These are phyloP conservation scores for Chrysoporthe deuterocubensis DNA, from an alignment of 2,329 filamentous ascomycete genomes.

Conservation along the genomic window DNA sequence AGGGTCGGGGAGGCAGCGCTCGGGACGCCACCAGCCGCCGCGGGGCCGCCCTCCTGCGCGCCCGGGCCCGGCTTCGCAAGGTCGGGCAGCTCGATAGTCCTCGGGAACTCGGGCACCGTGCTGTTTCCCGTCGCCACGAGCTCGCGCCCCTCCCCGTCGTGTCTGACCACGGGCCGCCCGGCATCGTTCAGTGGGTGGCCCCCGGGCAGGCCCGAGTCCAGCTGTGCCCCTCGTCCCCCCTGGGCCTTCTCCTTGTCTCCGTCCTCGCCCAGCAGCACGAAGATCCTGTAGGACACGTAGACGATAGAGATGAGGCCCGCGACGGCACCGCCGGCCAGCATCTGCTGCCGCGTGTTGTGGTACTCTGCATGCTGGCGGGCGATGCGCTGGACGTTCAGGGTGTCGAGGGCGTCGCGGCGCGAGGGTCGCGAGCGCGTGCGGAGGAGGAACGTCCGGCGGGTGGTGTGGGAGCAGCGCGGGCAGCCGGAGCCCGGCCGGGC, in stretches of 20 bases:
- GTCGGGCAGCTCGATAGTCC: conserved; percentile 66
- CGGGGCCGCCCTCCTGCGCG: conserved; percentile 11
- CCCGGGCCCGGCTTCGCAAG: conserved; percentile 32
- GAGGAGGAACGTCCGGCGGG: conserved; percentile 43
- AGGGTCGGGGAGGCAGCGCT: conserved; percentile 38
- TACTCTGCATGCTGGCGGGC: conserved; percentile 52
- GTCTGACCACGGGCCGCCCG: conserved; percentile 62
- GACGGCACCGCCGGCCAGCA: conserved; percentile 55
- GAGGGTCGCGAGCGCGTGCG: conserved; percentile 30
- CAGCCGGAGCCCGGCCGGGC: conserved; percentile 8
- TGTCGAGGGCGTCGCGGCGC: conserved; percentile 47
- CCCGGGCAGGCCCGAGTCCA: conserved; percentile 48
- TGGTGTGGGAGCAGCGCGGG: conserved; percentile 23
- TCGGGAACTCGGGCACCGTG: conserved; percentile 79
- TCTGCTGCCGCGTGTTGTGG: conserved; percentile 54
- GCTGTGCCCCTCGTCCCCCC: conserved; percentile 34
- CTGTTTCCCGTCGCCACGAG: conserved; percentile 81
- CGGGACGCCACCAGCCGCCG: conserved; percentile 33
- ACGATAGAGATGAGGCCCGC: conserved; percentile 54
- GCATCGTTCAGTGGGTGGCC: conserved; percentile 53
- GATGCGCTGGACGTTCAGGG: conserved; percentile 55
- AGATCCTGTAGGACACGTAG: conserved; percentile 58
- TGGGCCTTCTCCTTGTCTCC: not conserved
- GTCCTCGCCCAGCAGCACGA: conserved; percentile 40
- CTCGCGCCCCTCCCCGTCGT: conserved; percentile 71